phyloP scores from a whole-genome alignment of 345 rosid species.

The Eucalyptus melliodora region DNA sequence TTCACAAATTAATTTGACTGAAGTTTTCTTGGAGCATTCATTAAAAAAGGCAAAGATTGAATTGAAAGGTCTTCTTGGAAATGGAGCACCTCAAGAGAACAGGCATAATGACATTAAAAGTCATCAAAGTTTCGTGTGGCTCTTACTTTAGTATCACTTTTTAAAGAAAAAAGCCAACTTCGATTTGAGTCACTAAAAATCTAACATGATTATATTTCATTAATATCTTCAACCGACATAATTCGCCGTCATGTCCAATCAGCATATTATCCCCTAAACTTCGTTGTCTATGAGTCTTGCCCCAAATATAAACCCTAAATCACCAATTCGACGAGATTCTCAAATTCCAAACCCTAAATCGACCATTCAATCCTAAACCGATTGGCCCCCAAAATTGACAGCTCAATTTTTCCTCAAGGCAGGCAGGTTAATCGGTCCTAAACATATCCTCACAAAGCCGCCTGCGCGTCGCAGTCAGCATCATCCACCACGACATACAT shows the following conservation, averaged over 20 bases:
- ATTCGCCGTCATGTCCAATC: background rate
- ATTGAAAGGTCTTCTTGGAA: background rate
- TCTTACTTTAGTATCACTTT: background rate
- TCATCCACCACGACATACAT: too few relatives aligned
- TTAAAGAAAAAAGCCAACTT: too few relatives aligned
- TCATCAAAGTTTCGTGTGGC: accelerated
- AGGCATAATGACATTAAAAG: background rate
- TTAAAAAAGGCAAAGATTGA: background rate
- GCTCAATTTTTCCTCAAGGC: too few relatives aligned
- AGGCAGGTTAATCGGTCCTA: background rate
- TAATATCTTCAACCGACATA: background rate
- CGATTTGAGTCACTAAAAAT: background rate
- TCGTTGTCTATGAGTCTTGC: background rate
- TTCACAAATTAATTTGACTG: background rate
- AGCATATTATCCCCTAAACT: background rate
- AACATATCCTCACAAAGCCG: background rate
- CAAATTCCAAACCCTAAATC: background rate
- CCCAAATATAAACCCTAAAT: background rate
- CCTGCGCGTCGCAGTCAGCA: too few relatives aligned
- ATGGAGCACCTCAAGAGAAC: background rate
- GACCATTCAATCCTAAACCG: background rate
- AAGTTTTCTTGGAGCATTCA: background rate
- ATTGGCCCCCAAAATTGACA: background rate
- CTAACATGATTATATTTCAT: background rate
- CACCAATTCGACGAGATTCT: background rate